phyloP scores from a whole-genome alignment of 306 rosid genomes.

The Abrus pulchellus region DNA sequence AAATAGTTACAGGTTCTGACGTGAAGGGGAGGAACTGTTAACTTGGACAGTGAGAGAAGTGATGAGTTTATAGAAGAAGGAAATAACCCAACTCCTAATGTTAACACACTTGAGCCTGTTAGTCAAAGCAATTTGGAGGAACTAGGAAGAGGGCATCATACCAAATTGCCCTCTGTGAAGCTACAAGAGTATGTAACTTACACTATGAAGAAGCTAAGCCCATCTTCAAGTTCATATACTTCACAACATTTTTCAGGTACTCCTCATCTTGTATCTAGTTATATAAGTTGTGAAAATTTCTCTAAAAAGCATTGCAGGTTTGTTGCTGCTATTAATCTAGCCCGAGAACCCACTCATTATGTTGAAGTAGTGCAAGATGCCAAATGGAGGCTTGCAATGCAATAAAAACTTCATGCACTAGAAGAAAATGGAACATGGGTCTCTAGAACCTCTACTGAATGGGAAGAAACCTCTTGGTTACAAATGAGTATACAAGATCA shows the following conservation, averaged over 20 bases:
- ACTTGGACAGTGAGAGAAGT: too few species aligned
- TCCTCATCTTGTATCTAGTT: neutral
- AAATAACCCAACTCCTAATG: too few species aligned
- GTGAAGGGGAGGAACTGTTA: too few species aligned
- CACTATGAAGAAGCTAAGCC: neutral
- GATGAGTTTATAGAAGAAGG: too few species aligned
- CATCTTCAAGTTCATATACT: neutral
- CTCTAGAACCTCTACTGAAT: too few species aligned
- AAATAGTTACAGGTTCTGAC: too few species aligned
- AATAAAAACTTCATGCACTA: neutral
- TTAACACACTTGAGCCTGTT: too few species aligned
- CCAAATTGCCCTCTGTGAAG: neutral
- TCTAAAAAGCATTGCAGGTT: neutral
- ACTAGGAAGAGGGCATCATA: too few species aligned
- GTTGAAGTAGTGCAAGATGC: neutral
- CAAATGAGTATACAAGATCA: too few species aligned
- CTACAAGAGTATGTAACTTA: neutral
- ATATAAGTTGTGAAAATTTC: neutral
- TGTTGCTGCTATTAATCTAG: neutral
- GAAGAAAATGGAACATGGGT: too few species aligned
- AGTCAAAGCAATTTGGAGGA: too few species aligned
- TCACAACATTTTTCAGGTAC: neutral
- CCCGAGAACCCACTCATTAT: neutral
- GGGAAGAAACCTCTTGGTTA: too few species aligned
- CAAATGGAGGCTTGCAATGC: conserved; percentile 14